phyloP scores from a whole-genome alignment of 2,329 filamentous ascomycete genomes.

The Penicillium fuscoglaucum region DNA sequence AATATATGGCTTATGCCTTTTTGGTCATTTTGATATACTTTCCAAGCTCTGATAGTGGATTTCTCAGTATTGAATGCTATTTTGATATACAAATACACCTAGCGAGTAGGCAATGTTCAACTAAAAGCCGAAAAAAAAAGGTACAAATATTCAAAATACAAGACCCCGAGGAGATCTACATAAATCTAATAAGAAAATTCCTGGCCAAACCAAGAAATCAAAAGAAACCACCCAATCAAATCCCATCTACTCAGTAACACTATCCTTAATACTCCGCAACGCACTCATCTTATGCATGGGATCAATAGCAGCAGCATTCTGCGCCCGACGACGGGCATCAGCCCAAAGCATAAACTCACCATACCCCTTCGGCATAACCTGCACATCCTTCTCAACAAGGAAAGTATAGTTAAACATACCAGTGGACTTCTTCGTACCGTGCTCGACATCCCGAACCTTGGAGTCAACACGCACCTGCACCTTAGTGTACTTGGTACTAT shows the following conservation, averaged over 20 bases:
- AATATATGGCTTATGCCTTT: background rate
- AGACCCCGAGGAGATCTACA: background rate
- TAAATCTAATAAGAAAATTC: background rate
- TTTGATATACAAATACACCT: background rate
- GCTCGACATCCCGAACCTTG: constrained; percentile 71
- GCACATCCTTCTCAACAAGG: constrained; percentile 62
- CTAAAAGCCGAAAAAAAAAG: background rate
- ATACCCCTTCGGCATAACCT: constrained; percentile 65
- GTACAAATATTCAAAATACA: background rate
- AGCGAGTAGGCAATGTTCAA: background rate
- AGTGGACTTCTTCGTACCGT: constrained; percentile 65
- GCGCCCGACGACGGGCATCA: constrained; percentile 59
- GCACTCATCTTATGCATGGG: constrained; percentile 36
- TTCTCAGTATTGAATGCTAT: background rate
- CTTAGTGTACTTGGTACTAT: constrained; percentile 55
- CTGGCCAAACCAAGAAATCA: background rate
- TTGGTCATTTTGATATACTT: background rate
- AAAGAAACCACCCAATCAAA: background rate
- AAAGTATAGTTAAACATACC: constrained; percentile 78
- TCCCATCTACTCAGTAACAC: constrained; percentile 40
- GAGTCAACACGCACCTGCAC: constrained; percentile 71
- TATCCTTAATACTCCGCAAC: constrained; percentile 36
- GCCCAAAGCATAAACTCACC: constrained; percentile 66
- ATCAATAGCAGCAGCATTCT: constrained; percentile 51
- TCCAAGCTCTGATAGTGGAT: background rate